These are phyloP conservation scores for Chlamydomonas incerta DNA, from an alignment of 139 green algal species.

Conservation along the genomic window DNA sequence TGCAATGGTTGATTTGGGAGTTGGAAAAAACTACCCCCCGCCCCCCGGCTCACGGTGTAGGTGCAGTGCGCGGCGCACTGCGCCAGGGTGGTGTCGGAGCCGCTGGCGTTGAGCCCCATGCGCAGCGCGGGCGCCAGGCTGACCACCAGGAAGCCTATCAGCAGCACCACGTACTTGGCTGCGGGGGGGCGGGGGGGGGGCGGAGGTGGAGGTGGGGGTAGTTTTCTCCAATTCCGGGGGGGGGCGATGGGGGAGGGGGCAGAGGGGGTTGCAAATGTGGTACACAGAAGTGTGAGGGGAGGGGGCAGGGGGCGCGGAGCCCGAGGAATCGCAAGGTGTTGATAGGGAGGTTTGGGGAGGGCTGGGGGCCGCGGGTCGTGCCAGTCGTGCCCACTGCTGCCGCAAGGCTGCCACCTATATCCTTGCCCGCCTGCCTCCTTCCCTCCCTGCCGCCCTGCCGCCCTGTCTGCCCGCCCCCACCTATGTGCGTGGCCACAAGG, in stretches of 20 bases:
- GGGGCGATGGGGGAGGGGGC: not conserved
- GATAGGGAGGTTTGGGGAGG: too few relatives aligned
- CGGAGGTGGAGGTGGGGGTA: not conserved
- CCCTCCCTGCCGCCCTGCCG: too few relatives aligned
- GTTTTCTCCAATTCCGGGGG: too few relatives aligned
- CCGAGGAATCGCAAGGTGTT: too few relatives aligned
- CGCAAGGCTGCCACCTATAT: too few relatives aligned
- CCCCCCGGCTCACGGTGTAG: not conserved
- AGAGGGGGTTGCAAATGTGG: not conserved
- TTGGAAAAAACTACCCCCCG: too few relatives aligned
- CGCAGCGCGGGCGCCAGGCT: conserved; percentile 53
- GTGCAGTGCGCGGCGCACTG: not conserved
- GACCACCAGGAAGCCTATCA: conserved; percentile 57
- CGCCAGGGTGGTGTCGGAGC: not conserved
- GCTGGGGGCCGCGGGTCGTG: too few relatives aligned
- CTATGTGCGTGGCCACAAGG: not conserved
- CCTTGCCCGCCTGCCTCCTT: too few relatives aligned
- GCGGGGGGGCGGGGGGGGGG: not conserved
- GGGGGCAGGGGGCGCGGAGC: too few relatives aligned
- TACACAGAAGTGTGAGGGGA: too few relatives aligned
- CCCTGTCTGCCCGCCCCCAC: not conserved
- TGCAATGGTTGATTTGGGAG: too few relatives aligned
- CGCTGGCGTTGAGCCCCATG: not conserved
- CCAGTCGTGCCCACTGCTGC: too few relatives aligned
- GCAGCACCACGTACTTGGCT: conserved; percentile 54